Base-by-base conservation (phyloP, 2,329 filamentous ascomycete genomes). In the Knoxdaviesia capensis region DNA sequence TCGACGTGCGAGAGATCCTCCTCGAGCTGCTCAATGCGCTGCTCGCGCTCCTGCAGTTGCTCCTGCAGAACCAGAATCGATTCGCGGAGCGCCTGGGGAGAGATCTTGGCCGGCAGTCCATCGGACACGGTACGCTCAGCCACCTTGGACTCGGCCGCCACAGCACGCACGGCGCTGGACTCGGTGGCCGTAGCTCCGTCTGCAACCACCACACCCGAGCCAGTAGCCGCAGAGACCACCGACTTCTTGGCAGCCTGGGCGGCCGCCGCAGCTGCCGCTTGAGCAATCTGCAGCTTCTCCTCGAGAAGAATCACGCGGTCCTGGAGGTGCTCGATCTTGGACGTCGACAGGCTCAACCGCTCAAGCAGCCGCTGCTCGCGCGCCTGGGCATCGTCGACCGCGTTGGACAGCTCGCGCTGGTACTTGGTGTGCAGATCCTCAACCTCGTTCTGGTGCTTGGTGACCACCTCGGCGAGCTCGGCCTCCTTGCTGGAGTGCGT, bases 1-100 rank as follows among this genome's bases (percentile, higher is more conserved):
- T 93, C 85, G 3, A 79, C 59, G 45, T 72, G 69, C 11, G 72
- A 62, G 6, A 86, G 64, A 41, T 77, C 68, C 41, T 77, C 71
- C 59, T 94, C 84, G 8, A 96, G 77, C 47, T 80, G 74, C 56
- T 98, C 90, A 49, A 96, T 93, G 35, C 76, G 78, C 46, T 80
- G 72, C 61, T 98, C 90, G 42, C 90, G 86, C 51, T 90, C 85
- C 57, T 96, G 90, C 6, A 98, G 70, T 58, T 98, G 90, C 58
- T 96, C 88, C 60, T 98, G 90, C 30, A 98, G 68, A 11, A 94
- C 90, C 60, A 93, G 77, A 54, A 98, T 94, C 1, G 87, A 94
- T 59, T 98, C 90, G 31, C 90, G 80, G 32, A 98, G 71, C 6
- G 90, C 90, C 59, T 96, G 88, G 1, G 87, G 84, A 3, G 88